Conservation (phyloP, 257 asterid species). For the Capsicum chinense region DNA sequence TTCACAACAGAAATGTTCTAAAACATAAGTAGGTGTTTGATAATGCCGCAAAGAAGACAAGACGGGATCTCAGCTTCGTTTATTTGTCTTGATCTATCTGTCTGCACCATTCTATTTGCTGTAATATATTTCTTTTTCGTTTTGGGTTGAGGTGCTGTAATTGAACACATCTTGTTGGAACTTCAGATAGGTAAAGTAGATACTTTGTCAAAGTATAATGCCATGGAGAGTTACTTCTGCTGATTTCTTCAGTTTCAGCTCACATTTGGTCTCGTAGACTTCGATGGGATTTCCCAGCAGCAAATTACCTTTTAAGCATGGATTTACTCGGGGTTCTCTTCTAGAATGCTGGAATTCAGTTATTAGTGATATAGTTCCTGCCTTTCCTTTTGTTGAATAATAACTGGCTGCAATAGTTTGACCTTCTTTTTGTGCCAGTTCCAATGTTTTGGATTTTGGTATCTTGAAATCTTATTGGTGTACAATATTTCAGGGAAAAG, state of each 20-base stretch:
- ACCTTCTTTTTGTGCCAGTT: neutral
- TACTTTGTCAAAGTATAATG: neutral
- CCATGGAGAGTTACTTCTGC: neutral
- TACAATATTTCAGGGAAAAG: slow-evolving; percentile 73
- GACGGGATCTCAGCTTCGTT: neutral
- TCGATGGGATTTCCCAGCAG: neutral
- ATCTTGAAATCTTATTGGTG: slow-evolving; percentile 3
- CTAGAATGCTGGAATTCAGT: neutral
- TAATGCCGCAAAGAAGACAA: neutral
- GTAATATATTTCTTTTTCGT: no score
- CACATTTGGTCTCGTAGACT: neutral
- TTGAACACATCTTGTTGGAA: neutral
- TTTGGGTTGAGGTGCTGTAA: neutral
- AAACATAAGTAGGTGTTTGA: slow-evolving; percentile 2
- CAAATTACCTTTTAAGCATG: neutral
- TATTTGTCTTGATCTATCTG: neutral
- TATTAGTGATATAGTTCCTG: neutral
- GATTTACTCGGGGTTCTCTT: neutral
- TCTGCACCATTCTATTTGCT: neutral
- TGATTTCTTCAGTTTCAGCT: slow-evolving; percentile 23
- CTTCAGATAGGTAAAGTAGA: neutral
- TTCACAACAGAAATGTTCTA: neutral
- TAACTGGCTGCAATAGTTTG: slow-evolving; percentile 14
- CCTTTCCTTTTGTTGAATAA: slow-evolving; percentile 1
- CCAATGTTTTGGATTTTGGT: slow-evolving; percentile 1